Percentiles rank a stretch among this genome's conserved stretches.
Conservation (phyloP, 2,329 filamentous ascomycete genomes). For the Plectosphaerella plurivora region DNA sequence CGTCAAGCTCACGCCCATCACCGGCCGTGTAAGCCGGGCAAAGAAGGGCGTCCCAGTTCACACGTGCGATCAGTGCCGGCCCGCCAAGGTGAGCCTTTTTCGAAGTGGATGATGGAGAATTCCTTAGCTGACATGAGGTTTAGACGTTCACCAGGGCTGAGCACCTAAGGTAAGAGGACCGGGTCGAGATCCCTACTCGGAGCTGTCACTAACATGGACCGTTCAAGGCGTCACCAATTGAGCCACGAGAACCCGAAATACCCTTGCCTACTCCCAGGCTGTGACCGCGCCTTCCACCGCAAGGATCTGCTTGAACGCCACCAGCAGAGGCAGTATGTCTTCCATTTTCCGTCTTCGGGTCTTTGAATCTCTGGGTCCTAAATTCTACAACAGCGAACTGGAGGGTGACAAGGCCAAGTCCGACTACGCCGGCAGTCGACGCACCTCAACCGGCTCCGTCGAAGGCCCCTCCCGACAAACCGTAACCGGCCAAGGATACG, state of each 20-base stretch:
- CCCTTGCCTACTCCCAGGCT: conserved; percentile 47
- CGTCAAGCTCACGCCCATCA: conserved; percentile 52
- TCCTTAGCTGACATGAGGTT: neutral
- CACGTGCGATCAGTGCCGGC: conserved; percentile 46
- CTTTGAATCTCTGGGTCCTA: neutral
- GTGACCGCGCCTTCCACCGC: conserved; percentile 54
- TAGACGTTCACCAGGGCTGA: conserved; percentile 61
- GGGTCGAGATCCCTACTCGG: neutral
- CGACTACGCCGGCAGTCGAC: conserved; percentile 5
- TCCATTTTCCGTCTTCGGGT: neutral
- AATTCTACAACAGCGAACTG: conserved; percentile 7
- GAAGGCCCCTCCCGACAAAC: conserved; percentile 7
- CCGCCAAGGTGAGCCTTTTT: conserved; percentile 39
- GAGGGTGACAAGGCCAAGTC: conserved; percentile 11
- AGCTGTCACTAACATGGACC: conserved; percentile 16
- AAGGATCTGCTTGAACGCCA: conserved; percentile 58
- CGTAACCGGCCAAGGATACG: conserved; percentile 8
- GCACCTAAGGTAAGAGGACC: conserved; percentile 46
- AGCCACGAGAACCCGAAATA: conserved; percentile 52
- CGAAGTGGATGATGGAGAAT: neutral
- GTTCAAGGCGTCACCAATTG: conserved; percentile 52
- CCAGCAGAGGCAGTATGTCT: conserved; percentile 43
- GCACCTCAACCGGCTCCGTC: conserved; percentile 10
- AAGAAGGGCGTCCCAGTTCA: conserved; percentile 58
- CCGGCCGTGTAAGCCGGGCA: conserved; percentile 50